Base-by-base conservation (phyloP, 148 eudicot species). In the Pouteria glomerata region DNA sequence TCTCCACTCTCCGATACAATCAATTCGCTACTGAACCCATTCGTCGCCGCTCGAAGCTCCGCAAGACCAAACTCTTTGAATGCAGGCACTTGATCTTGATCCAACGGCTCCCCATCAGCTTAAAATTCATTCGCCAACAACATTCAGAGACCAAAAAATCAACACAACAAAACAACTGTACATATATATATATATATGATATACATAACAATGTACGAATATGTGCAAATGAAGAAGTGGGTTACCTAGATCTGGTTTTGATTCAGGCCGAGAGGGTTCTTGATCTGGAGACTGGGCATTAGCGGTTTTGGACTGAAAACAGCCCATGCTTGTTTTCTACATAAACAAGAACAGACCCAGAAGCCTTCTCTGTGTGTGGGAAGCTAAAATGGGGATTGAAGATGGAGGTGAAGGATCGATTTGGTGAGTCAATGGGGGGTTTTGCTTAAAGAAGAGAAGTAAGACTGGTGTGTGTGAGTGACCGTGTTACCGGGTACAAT, bases 1-100 rank as follows among this genome's bases (percentile, higher is more conserved):
- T 85, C 89, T 29, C 89, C 89, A 63, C 89, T 85, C 81, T 85
- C 89, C 6, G 89, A 85, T 33, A 85, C 86, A 33, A 85, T 82
- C 45, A 82, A 57, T 8, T 82, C 89, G n/a, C 84, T 82, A 65
- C 68, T 85, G 66, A 85, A 85, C 48, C 86, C 89, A 78, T 85
- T 85, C 1, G 89, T 82, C 18, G 89, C 89, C 56, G 80, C 72
- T 33, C 86, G 72, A n/a, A 85, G 78, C 72, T 85, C 89, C 7
- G 80, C 65, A 63, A 85, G 82, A 27, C 72, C 76, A 37, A 78
- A 85, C 72, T 85, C 86, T 65, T 82, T 82, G 53, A 85, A 85
- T n/a, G 75, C 71, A 51, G 89, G 86, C 39, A 82, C 84, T 73
- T 80, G 79, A 62, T 85, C 82, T 80, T 82, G 82, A 73, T 85